Evolutionary conservation across 192 early-diverging fungal species (phyloP), one percentile per base, ranked within the genome.

Genomic region (Jimgerdemannia lactiflua): DNA sequence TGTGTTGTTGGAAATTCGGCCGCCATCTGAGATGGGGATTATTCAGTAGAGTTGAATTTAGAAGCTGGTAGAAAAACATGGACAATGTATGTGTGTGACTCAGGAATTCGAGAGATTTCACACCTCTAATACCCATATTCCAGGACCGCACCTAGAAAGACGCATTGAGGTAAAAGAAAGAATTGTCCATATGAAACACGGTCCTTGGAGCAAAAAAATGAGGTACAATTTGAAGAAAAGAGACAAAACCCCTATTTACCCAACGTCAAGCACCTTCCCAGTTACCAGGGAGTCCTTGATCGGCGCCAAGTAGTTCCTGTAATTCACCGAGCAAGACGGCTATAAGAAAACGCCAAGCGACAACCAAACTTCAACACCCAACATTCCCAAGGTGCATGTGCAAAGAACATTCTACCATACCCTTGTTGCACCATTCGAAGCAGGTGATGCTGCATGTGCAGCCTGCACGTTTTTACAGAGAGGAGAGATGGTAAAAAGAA

Each of bases 261-360:
- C 67, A 39, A 68, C 67, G 19, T 68, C 67, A 68, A 68, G 67
- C 67, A 41, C 67, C 67, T 68, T 68, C 18, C 67, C 29, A 0
- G 19, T 68, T 41, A 9, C 67, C 7, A 68, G 67, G 18, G 67
- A 39, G 40, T 68, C 67, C 40, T 68, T 68, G 67, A 68, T 68
- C 9, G 67, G 67, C 18, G 40, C 67, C 19, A 68, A 1, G 67
- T 68, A 68, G 18, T 68, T 68, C 9, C 40, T 68, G 67, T 68
- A 68, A 41, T 9, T 14, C 67, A 41, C 9, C 6, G 18, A 20
- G 67, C 19, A 68, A 68, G 67, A 68, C 14, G 14, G 6, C 49
- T 14, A 29, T 29, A 29, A 29, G 29, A 29, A 29, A 29, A 29
- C 29, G 29, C 29, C 29, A 29, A 29, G 29, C 29, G 29, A 29